phyloP scores from a whole-genome alignment of 139 green algal species.

The Zygnema circumcarinatum region DNA sequence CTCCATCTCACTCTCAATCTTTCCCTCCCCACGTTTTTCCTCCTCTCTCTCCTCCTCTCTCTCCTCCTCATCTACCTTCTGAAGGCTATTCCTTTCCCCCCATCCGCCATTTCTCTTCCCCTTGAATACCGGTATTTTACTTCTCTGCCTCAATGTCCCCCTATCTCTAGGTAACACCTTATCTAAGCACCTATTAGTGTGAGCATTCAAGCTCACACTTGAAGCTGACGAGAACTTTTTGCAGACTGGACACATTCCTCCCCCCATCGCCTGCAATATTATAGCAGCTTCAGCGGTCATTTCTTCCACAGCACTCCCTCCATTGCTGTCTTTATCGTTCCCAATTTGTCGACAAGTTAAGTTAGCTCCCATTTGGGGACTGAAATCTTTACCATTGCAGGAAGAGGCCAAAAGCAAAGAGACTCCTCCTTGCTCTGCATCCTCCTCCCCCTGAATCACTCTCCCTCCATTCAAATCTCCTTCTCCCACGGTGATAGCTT shows the following conservation, averaged over 20 bases:
- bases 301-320: not conserved
- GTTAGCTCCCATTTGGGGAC: not conserved
- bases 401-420: too few relatives aligned
- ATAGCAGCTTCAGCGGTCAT: not conserved
- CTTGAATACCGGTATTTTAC: not conserved
- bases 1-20: too few relatives aligned
- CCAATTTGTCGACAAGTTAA: not conserved
- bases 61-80: not conserved
- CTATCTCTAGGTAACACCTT: not conserved
- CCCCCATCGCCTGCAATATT: not conserved
- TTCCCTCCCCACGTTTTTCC: not conserved
- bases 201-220: not conserved
- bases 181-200: not conserved
- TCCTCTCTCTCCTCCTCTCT: not conserved
- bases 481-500: not conserved
- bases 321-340: not conserved
- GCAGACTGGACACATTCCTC: not conserved
- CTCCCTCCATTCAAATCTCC: not conserved
- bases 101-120: not conserved
- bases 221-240: not conserved
- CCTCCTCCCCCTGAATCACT: not conserved
- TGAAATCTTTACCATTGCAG: too few relatives aligned
- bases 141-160: not conserved
- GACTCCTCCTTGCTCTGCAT: too few relatives aligned
- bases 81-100: not conserved